Evolutionary conservation across 2,329 filamentous ascomycete species (phyloP).

Genomic region (Peltaster fructicola): DNA sequence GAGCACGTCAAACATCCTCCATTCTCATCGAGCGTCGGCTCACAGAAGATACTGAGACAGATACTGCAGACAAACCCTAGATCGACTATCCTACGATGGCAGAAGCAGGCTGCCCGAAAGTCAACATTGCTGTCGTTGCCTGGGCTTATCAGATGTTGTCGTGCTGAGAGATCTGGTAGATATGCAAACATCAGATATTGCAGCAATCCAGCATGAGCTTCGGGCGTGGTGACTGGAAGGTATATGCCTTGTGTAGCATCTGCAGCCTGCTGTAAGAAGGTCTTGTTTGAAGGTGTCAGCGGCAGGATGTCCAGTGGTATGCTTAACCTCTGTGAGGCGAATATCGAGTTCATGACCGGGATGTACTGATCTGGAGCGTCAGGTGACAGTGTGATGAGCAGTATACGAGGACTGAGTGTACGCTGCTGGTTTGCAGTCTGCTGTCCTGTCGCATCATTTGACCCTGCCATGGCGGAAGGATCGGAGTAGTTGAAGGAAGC

Average conservation of each 20-base stretch:
- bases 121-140: constrained; percentile 48
- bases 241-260: constrained; percentile 56
- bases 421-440: constrained; percentile 20
- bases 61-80: constrained; percentile 92
- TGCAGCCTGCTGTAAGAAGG: constrained; percentile 83
- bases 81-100: constrained; percentile 78
- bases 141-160: constrained; percentile 54
- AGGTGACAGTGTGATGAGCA: constrained; percentile 78
- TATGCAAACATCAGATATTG: constrained; percentile 94
- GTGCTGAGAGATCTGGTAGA: constrained; percentile 49
- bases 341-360: constrained; percentile 95
- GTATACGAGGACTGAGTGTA: constrained; percentile 60
- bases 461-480: constrained; percentile 26
- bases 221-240: constrained; percentile 31
- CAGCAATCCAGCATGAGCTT: constrained; percentile 42
- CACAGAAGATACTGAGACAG: constrained; percentile 85
- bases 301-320: constrained; percentile 89
- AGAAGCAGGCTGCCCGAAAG: constrained; percentile 97
- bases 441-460: constrained; percentile 29
- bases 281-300: constrained; percentile 60
- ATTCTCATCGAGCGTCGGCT: constrained; percentile 39
- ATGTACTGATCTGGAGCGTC: constrained; percentile 85
- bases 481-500: constrained; percentile 37
- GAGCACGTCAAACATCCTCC: constrained; percentile 70
- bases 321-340: constrained; percentile 73